Base-by-base conservation (phyloP, 1,139 yeast species). In the Torulaspora globosa region DNA sequence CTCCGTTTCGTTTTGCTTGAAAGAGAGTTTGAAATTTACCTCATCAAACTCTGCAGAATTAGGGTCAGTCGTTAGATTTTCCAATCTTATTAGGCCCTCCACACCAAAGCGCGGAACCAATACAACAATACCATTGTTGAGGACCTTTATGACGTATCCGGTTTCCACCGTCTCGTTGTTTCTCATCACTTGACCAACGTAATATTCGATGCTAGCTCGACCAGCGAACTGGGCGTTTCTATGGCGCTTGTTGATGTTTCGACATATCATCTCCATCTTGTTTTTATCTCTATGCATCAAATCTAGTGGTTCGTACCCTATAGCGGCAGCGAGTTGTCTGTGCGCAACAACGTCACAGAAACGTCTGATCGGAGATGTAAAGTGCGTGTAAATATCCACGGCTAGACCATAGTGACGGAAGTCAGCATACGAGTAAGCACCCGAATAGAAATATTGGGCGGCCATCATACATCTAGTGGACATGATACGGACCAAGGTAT, bases 391-490 rank as follows among this genome's bases (percentile, higher is more conserved):
- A 39, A 94, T 94, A 59, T 89, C 97, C 44, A 92, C 90, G 1
- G 99, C 99, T 50, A 94, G 75, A 64, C 99, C 99, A 68, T 94
- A 94, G 73, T 94, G 99, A 51, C 83, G 81, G 70, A 88, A 94
- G 55, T 94, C 98, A n/a, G 95, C 82, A 60, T 87, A 87, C 6
- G 95, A 87, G 60, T 76, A 87, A 12, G 85, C 80, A n/a, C 99
- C 98, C 0, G 96, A 79, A 6, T 95, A 82, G 72, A 94, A 94
- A 65, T 94, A 94, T 62, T 92, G 97, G 1, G 99, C 99, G 2
- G 98, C 96, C 85, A 89, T 87, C 98, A 94, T 94, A 70, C 98
- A 92, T 62, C 99, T 78, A 0, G 99, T 94, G 5, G 97, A 94
- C 96, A 92, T 85, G 54, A 94, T 92, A 69, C 99, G 83, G 8